Evolutionary conservation across 208 protist species (phyloP), one percentile per base, ranked within the genome.

Genomic region (Wallacemonas sp.): DNA sequence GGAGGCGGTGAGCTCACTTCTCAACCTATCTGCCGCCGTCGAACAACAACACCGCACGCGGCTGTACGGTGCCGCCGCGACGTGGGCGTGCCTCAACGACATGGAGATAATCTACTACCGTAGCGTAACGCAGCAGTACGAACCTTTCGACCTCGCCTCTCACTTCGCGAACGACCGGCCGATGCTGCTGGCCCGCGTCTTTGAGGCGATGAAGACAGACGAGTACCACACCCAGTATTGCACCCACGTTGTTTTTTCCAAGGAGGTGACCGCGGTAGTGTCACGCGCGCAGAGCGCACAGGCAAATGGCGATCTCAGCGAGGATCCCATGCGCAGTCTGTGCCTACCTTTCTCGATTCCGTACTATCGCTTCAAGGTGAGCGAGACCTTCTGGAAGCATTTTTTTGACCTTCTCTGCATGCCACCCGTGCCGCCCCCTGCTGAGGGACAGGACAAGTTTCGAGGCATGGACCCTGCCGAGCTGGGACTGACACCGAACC

Each of bases 81-180:
- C 69, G n/a, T 94, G 88, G 88, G 88, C 84, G 29, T 62, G 36
- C 29, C 73, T 94, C 29, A 89, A 88, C 72, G 88, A 94, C 68
- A 91, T 91, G 84, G 84, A 94, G 66, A 63, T 92, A 26, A 74
- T 91, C 30, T 91, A 89, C 58, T 94, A 89, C 63, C 79, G 85
- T 41, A 82, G 75, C 30, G 50, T 92, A 2, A 33, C 84, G 15
- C 73, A 90, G 63, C 81, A 76, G 42, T 91, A 80, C 72, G 54
- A 73, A 41, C 41, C 74, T 10, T 91, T 89, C 41, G 54, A 63
- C n/a, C 22, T 68, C 1, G 79, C 85, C 17, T 30, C 62, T 34
- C 32, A 60, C 22, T 81, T 87, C 54, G 88, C 88, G 10, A 71
- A 64, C 17, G 68, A 85, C 30, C 67, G 84, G 10, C 78, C 81